phyloP scores from a whole-genome alignment of 2,329 filamentous ascomycete genomes.

The Metarhizium humberi region DNA sequence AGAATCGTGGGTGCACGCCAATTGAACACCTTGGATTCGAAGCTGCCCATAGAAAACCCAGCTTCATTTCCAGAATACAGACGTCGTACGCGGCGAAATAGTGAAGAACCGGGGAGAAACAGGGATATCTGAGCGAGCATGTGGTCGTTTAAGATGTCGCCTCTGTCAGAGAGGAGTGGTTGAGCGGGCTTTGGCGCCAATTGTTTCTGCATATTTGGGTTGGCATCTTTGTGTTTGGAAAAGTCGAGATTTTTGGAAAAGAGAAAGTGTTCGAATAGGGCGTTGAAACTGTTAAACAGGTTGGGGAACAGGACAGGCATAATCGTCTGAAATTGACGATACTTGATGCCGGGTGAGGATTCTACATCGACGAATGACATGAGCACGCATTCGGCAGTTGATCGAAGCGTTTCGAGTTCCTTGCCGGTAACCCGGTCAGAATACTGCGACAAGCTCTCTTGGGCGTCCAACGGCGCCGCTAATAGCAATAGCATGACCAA shows the following conservation, averaged over 20 bases:
- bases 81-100: constrained; percentile 57
- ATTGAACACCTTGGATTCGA: constrained; percentile 66
- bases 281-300: constrained; percentile 57
- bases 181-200: constrained; percentile 22
- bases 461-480: constrained; percentile 52
- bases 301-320: constrained; percentile 53
- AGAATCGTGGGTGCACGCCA: constrained; percentile 68
- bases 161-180: constrained; percentile 41
- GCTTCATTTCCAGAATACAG: constrained; percentile 62
- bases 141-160: constrained; percentile 56
- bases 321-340: constrained; percentile 49
- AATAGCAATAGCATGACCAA: constrained; percentile 62
- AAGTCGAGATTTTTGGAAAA: constrained; percentile 65
- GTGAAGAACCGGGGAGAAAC: constrained; percentile 54
- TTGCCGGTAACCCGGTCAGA: constrained; percentile 44
- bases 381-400: constrained; percentile 55
- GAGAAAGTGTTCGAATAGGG: constrained; percentile 66
- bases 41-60: constrained; percentile 70
- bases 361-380: constrained; percentile 58
- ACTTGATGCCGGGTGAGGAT: constrained; percentile 52
- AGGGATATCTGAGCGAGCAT: constrained; percentile 62
- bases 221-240: constrained; percentile 36
- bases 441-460: constrained; percentile 56
- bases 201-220: not conserved
- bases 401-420: constrained; percentile 48